phyloP scores from a whole-genome alignment of 805 yeast genomes.

The Saccharomycopsis schoenii region DNA sequence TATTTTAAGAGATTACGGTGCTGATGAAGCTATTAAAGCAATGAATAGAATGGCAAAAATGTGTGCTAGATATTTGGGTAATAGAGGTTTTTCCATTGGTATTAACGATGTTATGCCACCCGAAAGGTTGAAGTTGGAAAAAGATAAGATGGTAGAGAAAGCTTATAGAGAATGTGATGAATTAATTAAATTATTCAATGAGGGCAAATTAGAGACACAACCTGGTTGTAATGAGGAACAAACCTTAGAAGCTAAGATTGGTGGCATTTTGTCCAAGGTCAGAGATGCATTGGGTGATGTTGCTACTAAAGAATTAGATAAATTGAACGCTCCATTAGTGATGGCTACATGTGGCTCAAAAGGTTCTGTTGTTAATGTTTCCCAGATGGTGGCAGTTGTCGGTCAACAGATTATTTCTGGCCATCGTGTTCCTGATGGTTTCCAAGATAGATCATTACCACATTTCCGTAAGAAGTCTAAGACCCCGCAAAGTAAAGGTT shows the following conservation, averaged over 20 bases:
- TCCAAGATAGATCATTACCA: conserved; percentile 96
- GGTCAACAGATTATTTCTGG: conserved; percentile 99
- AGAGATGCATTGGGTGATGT: conserved; percentile 99
- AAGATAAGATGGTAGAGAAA: conserved; percentile 80
- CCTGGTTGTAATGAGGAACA: conserved; percentile 99
- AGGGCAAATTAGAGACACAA: conserved; percentile 91
- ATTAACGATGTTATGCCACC: conserved; percentile 97
- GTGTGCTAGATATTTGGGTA: conserved; percentile 91
- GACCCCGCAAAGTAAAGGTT: conserved; percentile 96
- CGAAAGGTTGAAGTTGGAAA: conserved; percentile 55
- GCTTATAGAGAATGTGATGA: conserved; percentile 91
- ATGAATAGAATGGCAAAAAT: conserved; percentile 99
- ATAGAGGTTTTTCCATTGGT: conserved; percentile 95
- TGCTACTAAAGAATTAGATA: conserved; percentile 84
- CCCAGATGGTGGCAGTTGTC: conserved; percentile 99
- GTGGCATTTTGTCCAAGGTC: conserved; percentile 91
- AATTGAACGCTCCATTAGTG: conserved; percentile 88
- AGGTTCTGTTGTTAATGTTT: conserved; percentile 95
- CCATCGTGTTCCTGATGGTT: conserved; percentile 99
- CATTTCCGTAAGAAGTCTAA: conserved; percentile 94
- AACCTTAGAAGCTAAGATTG: conserved; percentile 94
- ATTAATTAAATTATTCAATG: conserved; percentile 63
- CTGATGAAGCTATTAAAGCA: conserved; percentile 87
- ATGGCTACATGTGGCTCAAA: conserved; percentile 99
- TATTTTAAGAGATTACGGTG: conserved; percentile 91